phyloP scores from a whole-genome alignment of 371 early-diverging fungal genomes.

The Basidiobolus meristosporus region DNA sequence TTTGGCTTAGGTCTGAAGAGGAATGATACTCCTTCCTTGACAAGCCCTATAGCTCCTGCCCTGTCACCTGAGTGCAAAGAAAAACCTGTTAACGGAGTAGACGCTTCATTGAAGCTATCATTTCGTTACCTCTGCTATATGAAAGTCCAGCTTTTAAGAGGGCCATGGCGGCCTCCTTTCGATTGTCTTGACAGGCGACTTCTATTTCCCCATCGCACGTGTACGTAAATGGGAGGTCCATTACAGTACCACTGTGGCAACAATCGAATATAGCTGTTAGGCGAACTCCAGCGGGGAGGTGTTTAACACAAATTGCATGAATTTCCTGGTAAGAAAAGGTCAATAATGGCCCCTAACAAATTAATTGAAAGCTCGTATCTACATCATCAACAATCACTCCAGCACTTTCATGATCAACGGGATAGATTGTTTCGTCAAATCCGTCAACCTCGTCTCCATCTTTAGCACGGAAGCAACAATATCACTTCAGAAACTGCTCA shows the following conservation, averaged over 20 bases:
- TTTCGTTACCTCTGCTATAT: slow-evolving; percentile 22
- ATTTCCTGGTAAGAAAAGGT: too few species aligned
- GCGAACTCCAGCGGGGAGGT: slow-evolving; percentile 27
- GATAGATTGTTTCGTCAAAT: slow-evolving; percentile 39
- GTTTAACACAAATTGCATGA: slow-evolving; percentile 24
- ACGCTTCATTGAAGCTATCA: too few species aligned
- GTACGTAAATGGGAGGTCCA: slow-evolving; percentile 77
- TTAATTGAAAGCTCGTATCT: too few species aligned
- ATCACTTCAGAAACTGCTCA: too few species aligned
- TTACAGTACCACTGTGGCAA: slow-evolving; percentile 32
- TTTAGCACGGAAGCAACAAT: too few species aligned
- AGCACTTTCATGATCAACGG: slow-evolving; percentile 29
- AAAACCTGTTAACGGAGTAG: too few species aligned
- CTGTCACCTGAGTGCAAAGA: too few species aligned
- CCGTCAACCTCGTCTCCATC: slow-evolving; percentile 38
- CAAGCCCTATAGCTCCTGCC: slow-evolving; percentile 15
- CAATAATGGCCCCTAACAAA: too few species aligned
- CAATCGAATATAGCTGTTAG: slow-evolving; percentile 40
- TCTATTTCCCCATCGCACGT: slow-evolving; percentile 41
- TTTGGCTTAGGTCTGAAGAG: slow-evolving; percentile 15
- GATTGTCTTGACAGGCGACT: slow-evolving; percentile 14
- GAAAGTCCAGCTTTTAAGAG: slow-evolving; percentile 26
- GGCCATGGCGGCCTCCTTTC: slow-evolving; percentile 29
- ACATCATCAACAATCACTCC: slow-evolving; percentile 45
- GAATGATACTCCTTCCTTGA: slow-evolving; percentile 9